phyloP scores from a whole-genome alignment of 73 alveolate species.

The Paraurostyla sp. region DNA sequence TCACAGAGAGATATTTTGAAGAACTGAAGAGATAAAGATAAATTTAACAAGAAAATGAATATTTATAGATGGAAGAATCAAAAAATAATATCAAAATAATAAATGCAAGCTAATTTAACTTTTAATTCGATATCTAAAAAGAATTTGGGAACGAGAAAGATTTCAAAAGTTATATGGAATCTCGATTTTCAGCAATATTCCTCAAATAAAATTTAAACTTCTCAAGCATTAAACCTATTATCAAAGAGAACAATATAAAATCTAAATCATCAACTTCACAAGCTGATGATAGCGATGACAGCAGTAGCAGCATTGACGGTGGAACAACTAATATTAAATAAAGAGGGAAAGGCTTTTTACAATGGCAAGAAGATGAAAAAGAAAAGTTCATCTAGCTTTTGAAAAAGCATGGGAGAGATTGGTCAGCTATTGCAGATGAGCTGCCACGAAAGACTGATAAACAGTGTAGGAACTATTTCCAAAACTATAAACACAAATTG shows the following conservation, averaged over 20 bases:
- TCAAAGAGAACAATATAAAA: no score
- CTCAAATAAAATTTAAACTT: no score
- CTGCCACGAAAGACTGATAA: conserved; percentile 68
- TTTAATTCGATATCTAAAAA: background rate
- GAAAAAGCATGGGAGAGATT: conserved; percentile 66
- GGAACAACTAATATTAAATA: background rate
- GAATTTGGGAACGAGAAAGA: background rate
- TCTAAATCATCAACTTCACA: no score
- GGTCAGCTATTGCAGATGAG: conserved; percentile 63
- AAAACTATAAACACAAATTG: conserved; percentile 71
- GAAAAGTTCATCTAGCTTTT: conserved; percentile 50
- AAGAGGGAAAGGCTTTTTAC: background rate
- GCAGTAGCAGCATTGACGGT: background rate
- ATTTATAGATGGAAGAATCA: background rate
- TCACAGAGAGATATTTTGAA: background rate
- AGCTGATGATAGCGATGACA: conserved; percentile 15
- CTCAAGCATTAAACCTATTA: no score
- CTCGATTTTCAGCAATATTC: background rate
- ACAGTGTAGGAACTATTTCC: conserved; percentile 68
- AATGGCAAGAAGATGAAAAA: conserved; percentile 70
- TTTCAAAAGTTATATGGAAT: conserved; percentile 9
- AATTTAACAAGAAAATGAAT: background rate
- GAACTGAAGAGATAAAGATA: background rate
- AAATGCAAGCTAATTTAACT: background rate
- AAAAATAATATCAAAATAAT: background rate